Percentiles rank a stretch among this genome's conserved stretches.
phyloP scores from a whole-genome alignment of 495 filamentous ascomycete species.

The Penicillium malachiteum region DNA sequence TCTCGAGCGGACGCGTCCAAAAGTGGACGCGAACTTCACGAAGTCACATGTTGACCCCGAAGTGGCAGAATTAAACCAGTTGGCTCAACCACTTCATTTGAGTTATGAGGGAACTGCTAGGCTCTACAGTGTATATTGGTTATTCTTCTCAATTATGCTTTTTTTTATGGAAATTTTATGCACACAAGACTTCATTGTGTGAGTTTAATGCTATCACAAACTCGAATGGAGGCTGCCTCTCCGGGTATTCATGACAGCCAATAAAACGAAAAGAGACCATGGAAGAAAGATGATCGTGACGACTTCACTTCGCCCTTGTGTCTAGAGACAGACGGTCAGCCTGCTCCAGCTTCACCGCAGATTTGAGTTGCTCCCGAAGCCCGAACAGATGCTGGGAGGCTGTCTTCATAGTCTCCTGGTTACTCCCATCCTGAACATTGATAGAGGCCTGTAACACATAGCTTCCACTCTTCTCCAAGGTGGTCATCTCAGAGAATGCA shows the following conservation, averaged over 20 bases:
- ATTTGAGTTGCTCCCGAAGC: conserved; percentile 62
- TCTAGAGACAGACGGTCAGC: conserved; percentile 65
- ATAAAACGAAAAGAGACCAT: not conserved
- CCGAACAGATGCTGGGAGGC: conserved; percentile 59
- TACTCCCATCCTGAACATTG: conserved; percentile 49
- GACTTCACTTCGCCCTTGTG: conserved; percentile 53
- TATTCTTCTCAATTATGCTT: not conserved
- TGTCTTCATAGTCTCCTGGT: conserved; percentile 53
- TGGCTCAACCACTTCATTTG: not conserved
- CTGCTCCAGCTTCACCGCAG: conserved; percentile 61
- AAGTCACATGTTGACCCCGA: conserved; percentile 43
- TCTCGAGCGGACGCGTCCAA: conserved; percentile 25
- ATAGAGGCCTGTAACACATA: conserved; percentile 53
- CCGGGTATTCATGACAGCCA: conserved; percentile 25
- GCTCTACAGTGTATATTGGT: too few species aligned
- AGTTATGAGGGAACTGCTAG: not conserved
- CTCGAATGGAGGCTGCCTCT: conserved; percentile 23
- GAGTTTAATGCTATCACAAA: not conserved
- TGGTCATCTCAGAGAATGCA: conserved; percentile 32
- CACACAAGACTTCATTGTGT: too few species aligned
- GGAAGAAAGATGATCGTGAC: not conserved
- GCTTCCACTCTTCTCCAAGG: conserved; percentile 47
- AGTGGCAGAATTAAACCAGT: conserved; percentile 5
- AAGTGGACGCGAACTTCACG: conserved; percentile 31
- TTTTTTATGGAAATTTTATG: not conserved